These are phyloP conservation scores for Plasmodium knowlesi DNA, from an alignment of 169 alveolate genomes.

Conservation along the genomic window DNA sequence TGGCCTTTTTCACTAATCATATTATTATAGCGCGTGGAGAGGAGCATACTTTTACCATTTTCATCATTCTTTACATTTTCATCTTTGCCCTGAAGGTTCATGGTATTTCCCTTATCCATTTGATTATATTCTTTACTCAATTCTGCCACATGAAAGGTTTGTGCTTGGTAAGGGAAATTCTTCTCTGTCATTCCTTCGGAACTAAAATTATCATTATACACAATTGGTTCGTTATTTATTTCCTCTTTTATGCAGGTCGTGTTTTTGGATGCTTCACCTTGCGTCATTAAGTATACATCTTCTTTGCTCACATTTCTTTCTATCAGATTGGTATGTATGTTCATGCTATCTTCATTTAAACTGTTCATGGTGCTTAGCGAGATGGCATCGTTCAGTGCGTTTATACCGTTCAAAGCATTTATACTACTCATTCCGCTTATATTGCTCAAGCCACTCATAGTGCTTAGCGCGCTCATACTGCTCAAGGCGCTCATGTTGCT, in stretches of 20 bases:
- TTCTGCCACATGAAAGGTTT: not conserved
- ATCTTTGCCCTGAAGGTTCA: not conserved
- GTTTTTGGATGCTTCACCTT: not conserved
- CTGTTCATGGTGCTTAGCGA: not conserved
- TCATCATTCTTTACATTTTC: not conserved
- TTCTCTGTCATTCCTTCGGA: not conserved
- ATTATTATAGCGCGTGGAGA: not conserved
- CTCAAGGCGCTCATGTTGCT: not conserved
- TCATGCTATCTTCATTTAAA: not conserved
- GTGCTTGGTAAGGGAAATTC: not conserved
- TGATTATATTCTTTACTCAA: not conserved
- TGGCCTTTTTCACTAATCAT: not conserved
- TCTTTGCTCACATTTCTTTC: constrained; percentile 14
- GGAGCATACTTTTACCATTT: not conserved
- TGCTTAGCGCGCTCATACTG: not conserved
- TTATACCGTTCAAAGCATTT: not conserved
- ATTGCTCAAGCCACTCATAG: not conserved
- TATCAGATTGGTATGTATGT: not conserved
- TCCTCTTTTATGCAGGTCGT: not conserved
- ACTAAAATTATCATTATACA: constrained; percentile 6
- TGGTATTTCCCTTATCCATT: not conserved
- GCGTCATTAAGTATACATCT: not conserved
- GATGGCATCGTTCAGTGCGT: not conserved
- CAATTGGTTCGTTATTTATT: not conserved
- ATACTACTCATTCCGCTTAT: not conserved